Evolutionary conservation across 306 rosid species (phyloP), one percentile per base, ranked within the genome.

Genomic region (Luffa acutangula): DNA sequence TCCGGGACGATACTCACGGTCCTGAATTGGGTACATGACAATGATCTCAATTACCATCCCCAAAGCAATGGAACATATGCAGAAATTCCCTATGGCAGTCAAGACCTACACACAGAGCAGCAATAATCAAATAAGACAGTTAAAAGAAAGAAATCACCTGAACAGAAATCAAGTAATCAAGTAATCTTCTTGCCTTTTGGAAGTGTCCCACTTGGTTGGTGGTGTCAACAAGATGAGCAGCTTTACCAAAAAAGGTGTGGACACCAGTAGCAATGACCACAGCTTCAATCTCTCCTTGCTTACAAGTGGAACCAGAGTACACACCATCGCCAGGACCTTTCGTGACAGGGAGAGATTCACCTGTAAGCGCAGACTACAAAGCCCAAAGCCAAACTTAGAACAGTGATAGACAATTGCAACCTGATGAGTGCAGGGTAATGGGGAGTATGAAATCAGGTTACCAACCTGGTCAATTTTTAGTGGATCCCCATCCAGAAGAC

Each of bases 271-370:
- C 99, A 78, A 96, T 96, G 86, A 93, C 98, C 78, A 96, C 91
- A 41, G 96, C 97, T 79, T 96, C 99, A 80, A 96, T 87, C 92
- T 96, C 99, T 87, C 99, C 99, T 86, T 96, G 99, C 80, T 96
- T 96, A 89, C 99, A 96, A 74, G 99, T 96, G 33, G 99, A 96
- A 83, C 99, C 98, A 48, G 99, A 96, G 78, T 93, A 96, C 25
- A 96, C 93, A 13, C 99, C 99, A 71, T 96, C 99, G n/a, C 99
- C 99, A 1, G 99, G 97, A 66, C 98, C 96, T 84, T 96, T 96
- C 10, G 99, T 96, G 84, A 93, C 99, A 0, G 99, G 98, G 60
- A 95, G 89, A 45, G 99, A 95, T 85, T 95, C 99, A 0, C 99
- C 98, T 7, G 99, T 96, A 74, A 96, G 99, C 11, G 99, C 91